Percentiles rank a stretch among this genome's conserved stretches.
These are phyloP conservation scores for Leptomonas pyrrhocoris DNA, from an alignment of 208 protist species.

Conservation along the genomic window DNA sequence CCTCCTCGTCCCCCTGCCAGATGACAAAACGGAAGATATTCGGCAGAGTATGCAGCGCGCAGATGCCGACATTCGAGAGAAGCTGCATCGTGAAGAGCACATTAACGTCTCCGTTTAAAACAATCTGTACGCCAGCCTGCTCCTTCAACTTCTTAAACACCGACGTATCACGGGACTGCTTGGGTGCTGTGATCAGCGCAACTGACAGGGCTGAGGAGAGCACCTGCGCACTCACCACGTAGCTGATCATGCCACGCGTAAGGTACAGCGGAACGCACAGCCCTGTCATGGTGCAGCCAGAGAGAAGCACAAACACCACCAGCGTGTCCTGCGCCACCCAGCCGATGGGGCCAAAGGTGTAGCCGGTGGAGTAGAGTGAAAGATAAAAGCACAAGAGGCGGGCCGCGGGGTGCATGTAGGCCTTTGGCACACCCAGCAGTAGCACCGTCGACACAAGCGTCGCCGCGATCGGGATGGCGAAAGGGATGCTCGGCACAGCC, in stretches of 20 bases:
- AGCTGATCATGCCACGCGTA: constrained; percentile 86
- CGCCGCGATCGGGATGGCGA: constrained; percentile 52
- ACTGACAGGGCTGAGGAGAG: constrained; percentile 66
- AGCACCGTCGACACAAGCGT: constrained; percentile 49
- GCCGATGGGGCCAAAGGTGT: constrained; percentile 72
- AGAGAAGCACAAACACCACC: constrained; percentile 46
- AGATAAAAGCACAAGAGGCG: constrained; percentile 53
- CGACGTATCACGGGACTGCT: constrained; percentile 18
- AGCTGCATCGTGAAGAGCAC: constrained; percentile 79
- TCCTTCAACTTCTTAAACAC: constrained; percentile 39
- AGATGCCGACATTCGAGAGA: constrained; percentile 59
- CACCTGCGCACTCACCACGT: constrained; percentile 73
- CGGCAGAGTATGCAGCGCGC: constrained; percentile 75
- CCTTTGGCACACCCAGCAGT: constrained; percentile 50
- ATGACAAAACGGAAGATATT: constrained; percentile 57
- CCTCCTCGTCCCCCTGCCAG: constrained; percentile 44
- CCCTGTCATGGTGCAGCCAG: constrained; percentile 73
- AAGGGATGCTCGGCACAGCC: constrained; percentile 50
- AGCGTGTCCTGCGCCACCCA: constrained; percentile 81
- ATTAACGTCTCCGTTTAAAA: constrained; percentile 70
- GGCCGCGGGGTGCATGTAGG: constrained; percentile 38
- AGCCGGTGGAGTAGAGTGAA: constrained; percentile 56
- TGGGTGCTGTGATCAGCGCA: constrained; percentile 53
- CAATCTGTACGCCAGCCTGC: constrained; percentile 45
- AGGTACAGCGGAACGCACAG: constrained; percentile 75